Evolutionary conservation across 805 yeast species (phyloP).

Genomic region (Starmera quercuum): DNA sequence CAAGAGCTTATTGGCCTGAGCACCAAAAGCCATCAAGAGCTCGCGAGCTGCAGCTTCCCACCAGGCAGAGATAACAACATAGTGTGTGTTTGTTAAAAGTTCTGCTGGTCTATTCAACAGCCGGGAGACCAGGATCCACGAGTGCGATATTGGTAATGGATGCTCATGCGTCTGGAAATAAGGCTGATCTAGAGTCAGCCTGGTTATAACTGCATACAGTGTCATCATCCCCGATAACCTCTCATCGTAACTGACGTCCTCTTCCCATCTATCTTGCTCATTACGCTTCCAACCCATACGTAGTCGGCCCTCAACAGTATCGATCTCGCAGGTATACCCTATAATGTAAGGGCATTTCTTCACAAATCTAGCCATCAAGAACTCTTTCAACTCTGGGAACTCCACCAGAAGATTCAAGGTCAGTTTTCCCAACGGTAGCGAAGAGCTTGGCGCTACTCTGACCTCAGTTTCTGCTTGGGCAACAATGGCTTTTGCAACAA

Average conservation of each 20-base stretch:
- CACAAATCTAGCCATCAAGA: slow-evolving; percentile 66
- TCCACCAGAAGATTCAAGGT: slow-evolving; percentile 44
- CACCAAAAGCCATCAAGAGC: slow-evolving; percentile 51
- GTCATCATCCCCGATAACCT: slow-evolving; percentile 82
- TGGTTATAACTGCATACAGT: slow-evolving; percentile 68
- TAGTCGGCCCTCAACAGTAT: slow-evolving; percentile 72
- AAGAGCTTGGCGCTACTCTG: slow-evolving; percentile 65
- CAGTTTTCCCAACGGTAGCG: slow-evolving; percentile 71
- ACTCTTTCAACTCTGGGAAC: slow-evolving; percentile 34
- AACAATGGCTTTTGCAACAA: slow-evolving; percentile 76
- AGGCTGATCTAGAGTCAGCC: slow-evolving; percentile 29
- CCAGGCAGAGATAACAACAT: slow-evolving; percentile 69
- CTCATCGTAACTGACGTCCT: slow-evolving; percentile 69
- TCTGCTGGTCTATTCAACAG: slow-evolving; percentile 47
- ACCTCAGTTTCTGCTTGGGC: slow-evolving; percentile 93
- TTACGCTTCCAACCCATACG: slow-evolving; percentile 84
- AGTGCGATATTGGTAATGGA: slow-evolving; percentile 48
- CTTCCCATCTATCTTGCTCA: slow-evolving; percentile 33
- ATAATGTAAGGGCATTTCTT: slow-evolving; percentile 87
- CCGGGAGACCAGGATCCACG: slow-evolving; percentile 74
- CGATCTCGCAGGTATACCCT: slow-evolving; percentile 70
- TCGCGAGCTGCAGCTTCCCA: slow-evolving; percentile 77
- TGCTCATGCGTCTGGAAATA: slow-evolving; percentile 26
- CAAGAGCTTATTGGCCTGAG: slow-evolving; percentile 63
- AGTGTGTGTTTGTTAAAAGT: slow-evolving; percentile 61